Evolutionary conservation across 2,329 filamentous ascomycete species (phyloP).

Genomic region (Tolypocladium tundrense): DNA sequence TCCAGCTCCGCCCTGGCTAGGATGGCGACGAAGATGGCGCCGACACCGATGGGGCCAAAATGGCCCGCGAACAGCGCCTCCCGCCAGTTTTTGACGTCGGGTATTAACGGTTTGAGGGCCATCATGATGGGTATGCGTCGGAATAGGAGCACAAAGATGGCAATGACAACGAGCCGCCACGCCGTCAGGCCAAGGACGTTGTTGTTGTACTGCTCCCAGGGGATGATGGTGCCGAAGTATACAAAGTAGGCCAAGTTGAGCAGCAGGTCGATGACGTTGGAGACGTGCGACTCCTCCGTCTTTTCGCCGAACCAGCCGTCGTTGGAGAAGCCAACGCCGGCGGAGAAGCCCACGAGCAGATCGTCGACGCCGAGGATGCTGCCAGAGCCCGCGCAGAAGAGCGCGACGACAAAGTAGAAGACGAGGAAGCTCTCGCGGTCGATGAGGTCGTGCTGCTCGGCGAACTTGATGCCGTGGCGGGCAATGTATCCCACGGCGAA

Average conservation of each 20-base stretch:
- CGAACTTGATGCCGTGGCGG: constrained; percentile 78
- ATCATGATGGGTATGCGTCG: constrained; percentile 94
- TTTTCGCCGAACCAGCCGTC: constrained; percentile 98
- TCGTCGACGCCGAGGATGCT: constrained; percentile 89
- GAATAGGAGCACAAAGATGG: constrained; percentile 90
- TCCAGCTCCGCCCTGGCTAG: constrained; percentile 88
- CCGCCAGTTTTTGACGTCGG: constrained; percentile 95
- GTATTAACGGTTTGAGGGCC: constrained; percentile 80
- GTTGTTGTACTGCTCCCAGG: constrained; percentile 85
- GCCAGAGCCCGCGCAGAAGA: constrained; percentile 92
- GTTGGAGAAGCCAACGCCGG: constrained; percentile 97
- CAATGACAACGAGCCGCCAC: constrained; percentile 88
- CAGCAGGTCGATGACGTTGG: constrained; percentile 95
- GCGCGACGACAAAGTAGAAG: constrained; percentile 93
- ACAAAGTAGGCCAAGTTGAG: constrained; percentile 98
- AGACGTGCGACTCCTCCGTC: constrained; percentile 96
- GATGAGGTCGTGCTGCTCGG: constrained; percentile 76
- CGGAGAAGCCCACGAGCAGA: constrained; percentile 85
- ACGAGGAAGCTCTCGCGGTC: constrained; percentile 96
- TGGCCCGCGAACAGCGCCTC: constrained; percentile 95
- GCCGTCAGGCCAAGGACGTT: constrained; percentile 62
- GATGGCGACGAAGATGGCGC: constrained; percentile 91
- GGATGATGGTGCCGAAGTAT: constrained; percentile 93
- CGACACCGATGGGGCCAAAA: constrained; percentile 94
- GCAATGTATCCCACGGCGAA: constrained; percentile 83